Evolutionary conservation across 805 yeast species (phyloP).

Genomic region (Jamesozyma piceae): DNA sequence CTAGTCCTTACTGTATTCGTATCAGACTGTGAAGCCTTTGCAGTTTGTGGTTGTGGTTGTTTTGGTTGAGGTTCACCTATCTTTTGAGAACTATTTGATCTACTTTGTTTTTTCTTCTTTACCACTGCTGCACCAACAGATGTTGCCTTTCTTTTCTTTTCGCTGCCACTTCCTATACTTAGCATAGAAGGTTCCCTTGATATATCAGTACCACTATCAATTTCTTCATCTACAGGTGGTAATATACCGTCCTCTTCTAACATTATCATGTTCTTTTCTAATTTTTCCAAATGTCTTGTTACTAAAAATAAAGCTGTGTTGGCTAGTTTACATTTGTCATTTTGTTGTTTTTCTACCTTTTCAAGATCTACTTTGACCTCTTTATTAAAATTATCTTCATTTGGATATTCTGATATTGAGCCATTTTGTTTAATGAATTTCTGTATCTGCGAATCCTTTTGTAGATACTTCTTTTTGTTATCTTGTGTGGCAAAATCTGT

Average conservation of each 20-base stretch:
- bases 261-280: constrained; percentile 67
- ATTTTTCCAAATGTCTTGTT: constrained; percentile 59
- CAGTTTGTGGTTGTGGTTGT: neutral
- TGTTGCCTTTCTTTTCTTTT: constrained; percentile 12
- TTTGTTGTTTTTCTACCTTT: constrained; percentile 52
- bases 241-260: constrained; percentile 75
- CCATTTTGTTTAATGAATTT: constrained; percentile 79
- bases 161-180: constrained; percentile 15
- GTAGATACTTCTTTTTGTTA: constrained; percentile 52
- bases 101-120: constrained; percentile 19
- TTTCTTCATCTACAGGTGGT: constrained; percentile 43
- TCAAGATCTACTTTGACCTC: constrained; percentile 63
- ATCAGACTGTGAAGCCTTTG: neutral
- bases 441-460: constrained; percentile 70
- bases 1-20: neutral
- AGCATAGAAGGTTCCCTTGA: constrained; percentile 26
- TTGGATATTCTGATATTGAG: constrained; percentile 68
- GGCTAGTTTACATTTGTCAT: constrained; percentile 68
- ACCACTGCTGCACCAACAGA: constrained; percentile 10
- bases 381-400: constrained; percentile 57
- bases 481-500: constrained; percentile 63
- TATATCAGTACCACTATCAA: constrained; percentile 20
- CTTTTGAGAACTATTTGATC: constrained; percentile 6
- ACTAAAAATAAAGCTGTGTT: constrained; percentile 75
- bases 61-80: constrained; percentile 1